Base-by-base conservation (phyloP, 352 stramenopile genomes). In the Pythium aquatile region DNA sequence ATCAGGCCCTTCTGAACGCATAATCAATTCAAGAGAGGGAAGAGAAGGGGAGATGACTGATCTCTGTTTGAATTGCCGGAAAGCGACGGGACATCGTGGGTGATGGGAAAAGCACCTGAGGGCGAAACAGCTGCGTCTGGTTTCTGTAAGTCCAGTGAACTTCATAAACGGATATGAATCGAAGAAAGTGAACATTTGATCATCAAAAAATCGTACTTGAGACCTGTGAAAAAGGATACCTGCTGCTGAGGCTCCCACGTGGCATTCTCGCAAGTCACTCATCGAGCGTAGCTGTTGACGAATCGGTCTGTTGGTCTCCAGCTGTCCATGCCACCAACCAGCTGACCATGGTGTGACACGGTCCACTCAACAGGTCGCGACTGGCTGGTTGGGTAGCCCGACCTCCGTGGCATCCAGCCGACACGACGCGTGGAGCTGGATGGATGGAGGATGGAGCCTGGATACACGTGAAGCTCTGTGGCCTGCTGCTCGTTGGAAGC, bases 31-130 rank as follows among this genome's bases (percentile, higher is more conserved):
- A 56, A 49, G 42, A 20, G 39, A 29, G 42, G 40, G 48, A 24
- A 67, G 29, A 58, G 46, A 68, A 63, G 51, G 61, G 54, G 61
- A 39, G 61, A 68, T 68, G 61, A 55, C 61, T 67, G 61, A 58
- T 56, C 53, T 32, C 48, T 13, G 53, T 33, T 57, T 68, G 53
- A 58, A 62, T 13, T 13, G 47, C 30, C 17, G 33, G 33, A 28
- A 37, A 63, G 13, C 32, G 49, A 58, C 59, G 30, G 35, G 59
- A 5, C 51, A 58, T 2, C 2, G 30, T 42, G 33, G 20, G 32
- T 37, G 37, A 37, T 30, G 11, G 17, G 26, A 59, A 24, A 59
- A 28, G 28, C 55, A 28, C 17, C 39, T 49, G 17, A 37, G 9
- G 33, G n/a, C 3, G 24, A 42, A 5, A 14, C 29, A 32, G 11